These are phyloP conservation scores for Cytidiella melzeri DNA, from an alignment of 768 basidiomycete genomes.

Conservation along the genomic window DNA sequence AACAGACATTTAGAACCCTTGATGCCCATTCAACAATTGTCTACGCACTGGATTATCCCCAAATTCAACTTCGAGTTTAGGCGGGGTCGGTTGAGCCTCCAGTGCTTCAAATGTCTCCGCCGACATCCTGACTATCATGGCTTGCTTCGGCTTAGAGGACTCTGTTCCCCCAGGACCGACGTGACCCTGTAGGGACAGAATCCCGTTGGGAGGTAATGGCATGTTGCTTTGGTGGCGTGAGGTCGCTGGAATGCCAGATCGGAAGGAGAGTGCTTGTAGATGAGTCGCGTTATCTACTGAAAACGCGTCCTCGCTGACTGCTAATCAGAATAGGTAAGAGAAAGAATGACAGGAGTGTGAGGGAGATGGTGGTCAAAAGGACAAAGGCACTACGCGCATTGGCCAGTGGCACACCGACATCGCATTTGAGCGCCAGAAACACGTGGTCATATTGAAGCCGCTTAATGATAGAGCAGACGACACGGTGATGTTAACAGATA, in stretches of 20 bases:
- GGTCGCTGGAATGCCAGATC: not conserved
- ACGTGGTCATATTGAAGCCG: too few relatives aligned
- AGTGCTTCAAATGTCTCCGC: conserved; percentile 67
- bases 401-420: too few relatives aligned
- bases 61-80: conserved; percentile 54
- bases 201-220: conserved; percentile 55
- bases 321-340: too few relatives aligned
- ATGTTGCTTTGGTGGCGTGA: conserved; percentile 30
- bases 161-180: conserved; percentile 48
- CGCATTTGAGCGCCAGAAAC: too few relatives aligned
- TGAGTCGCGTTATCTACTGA: too few relatives aligned
- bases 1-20: not conserved
- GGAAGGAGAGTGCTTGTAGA: not conserved
- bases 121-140: conserved; percentile 73
- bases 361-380: not conserved
- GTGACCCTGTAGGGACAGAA: conserved; percentile 54
- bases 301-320: too few relatives aligned
- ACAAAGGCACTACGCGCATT: not conserved
- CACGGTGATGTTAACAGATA: too few relatives aligned
- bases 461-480: too few relatives aligned
- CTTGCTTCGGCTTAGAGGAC: conserved; percentile 60
- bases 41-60: conserved; percentile 46
- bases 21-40: not conserved
- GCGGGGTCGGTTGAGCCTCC: conserved; percentile 38
- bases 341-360: not conserved